Conservation (phyloP, 2,329 filamentous ascomycete genomes). For the Fusarium caatingaense region DNA sequence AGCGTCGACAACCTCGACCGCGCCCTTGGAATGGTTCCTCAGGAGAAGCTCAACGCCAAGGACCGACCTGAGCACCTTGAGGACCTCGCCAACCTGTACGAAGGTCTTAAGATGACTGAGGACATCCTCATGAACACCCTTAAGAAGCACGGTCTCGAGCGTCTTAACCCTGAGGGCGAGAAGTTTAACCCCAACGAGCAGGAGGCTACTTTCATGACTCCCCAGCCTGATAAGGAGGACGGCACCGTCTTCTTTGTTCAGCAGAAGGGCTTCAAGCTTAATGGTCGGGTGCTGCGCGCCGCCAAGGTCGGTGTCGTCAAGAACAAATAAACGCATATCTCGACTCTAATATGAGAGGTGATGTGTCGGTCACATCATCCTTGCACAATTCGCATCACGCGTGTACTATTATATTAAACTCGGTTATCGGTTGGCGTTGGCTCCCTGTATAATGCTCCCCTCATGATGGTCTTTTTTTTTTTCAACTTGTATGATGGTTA, state of each 20-base stretch:
- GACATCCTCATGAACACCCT: slow-evolving; percentile 86
- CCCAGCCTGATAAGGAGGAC: slow-evolving; percentile 87
- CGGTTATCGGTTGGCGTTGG: slow-evolving; percentile 51
- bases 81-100: slow-evolving; percentile 83
- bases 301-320: slow-evolving; percentile 97
- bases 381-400: slow-evolving; percentile 34
- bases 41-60: slow-evolving; percentile 72
- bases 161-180: slow-evolving; percentile 84
- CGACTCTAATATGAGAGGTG: slow-evolving; percentile 18
- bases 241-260: slow-evolving; percentile 92
- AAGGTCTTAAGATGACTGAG: slow-evolving; percentile 96
- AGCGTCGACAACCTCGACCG: slow-evolving; percentile 97
- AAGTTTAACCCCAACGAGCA: slow-evolving; percentile 97
- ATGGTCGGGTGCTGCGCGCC: slow-evolving; percentile 87
- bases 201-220: slow-evolving; percentile 95
- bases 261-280: slow-evolving; percentile 95
- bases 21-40: slow-evolving; percentile 81
- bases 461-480: slow-evolving; percentile 53
- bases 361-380: slow-evolving; percentile 7
- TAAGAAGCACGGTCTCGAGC: slow-evolving; percentile 92
- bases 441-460: slow-evolving; percentile 60
- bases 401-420: slow-evolving; percentile 54
- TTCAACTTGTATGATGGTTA: slow-evolving; percentile 37
- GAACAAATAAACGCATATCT: slow-evolving; percentile 65
- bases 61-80: slow-evolving; percentile 66